Conservation (phyloP, 805 yeast genomes). For the Lachancea thermotolerans region DNA sequence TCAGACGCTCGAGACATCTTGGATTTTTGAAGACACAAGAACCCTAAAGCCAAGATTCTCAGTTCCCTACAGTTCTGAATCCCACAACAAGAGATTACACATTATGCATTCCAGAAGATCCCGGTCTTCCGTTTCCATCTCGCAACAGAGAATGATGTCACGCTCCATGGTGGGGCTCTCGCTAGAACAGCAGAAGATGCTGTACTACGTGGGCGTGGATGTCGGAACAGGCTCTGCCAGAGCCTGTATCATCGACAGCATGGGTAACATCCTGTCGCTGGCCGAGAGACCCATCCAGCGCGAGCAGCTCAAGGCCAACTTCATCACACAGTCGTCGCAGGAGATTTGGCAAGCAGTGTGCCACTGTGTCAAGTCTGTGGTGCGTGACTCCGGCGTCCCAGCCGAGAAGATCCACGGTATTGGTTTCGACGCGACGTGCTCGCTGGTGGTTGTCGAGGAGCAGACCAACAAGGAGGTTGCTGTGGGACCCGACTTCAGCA, state of each 20-base stretch:
- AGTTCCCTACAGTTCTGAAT: background rate
- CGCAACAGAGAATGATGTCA: slow-evolving; percentile 21
- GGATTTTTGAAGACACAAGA: background rate
- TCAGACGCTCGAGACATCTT: too few species aligned
- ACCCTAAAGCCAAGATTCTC: background rate
- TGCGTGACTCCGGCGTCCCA: slow-evolving; percentile 69
- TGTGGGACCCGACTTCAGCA: slow-evolving; percentile 85
- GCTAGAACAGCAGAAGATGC: slow-evolving; percentile 14
- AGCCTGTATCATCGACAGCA: slow-evolving; percentile 81
- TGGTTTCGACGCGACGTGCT: slow-evolving; percentile 97
- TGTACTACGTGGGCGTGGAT: slow-evolving; percentile 71
- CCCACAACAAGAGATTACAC: background rate
- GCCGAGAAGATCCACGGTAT: slow-evolving; percentile 68
- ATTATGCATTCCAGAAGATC: slow-evolving; percentile 13
- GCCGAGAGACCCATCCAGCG: slow-evolving; percentile 75
- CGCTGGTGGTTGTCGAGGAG: slow-evolving; percentile 74
- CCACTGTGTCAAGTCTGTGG: slow-evolving; percentile 67
- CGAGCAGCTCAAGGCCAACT: slow-evolving; percentile 64
- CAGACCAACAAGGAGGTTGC: slow-evolving; percentile 62
- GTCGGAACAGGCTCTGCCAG: slow-evolving; percentile 98
- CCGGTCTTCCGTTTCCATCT: slow-evolving; percentile 19
- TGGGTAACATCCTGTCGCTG: slow-evolving; percentile 73
- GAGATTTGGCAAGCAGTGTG: slow-evolving; percentile 91
- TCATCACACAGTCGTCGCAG: slow-evolving; percentile 78
- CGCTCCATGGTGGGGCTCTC: slow-evolving; percentile 17